Conservation (phyloP, 768 basidiomycete species). For the Paxillus ammoniavirescens region DNA sequence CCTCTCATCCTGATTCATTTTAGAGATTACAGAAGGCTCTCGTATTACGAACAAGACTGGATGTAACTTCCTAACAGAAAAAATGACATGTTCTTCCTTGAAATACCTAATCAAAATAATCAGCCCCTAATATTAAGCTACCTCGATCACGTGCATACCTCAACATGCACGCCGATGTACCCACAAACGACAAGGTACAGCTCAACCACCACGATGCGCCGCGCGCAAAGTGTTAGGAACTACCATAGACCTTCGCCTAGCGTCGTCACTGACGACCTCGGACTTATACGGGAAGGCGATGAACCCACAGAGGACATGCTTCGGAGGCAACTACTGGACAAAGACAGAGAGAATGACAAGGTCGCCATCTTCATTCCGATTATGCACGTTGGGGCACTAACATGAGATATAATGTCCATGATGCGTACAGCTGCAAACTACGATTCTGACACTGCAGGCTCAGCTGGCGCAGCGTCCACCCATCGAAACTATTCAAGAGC, state of each 20-base stretch:
- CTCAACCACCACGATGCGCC: slow-evolving; percentile 43
- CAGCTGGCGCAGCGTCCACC: slow-evolving; percentile 70
- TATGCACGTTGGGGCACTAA: neutral
- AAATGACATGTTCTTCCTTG: neutral
- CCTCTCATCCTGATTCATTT: neutral
- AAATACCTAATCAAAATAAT: neutral
- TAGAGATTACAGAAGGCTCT: neutral
- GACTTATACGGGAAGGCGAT: slow-evolving; percentile 55
- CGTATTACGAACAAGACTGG: no score
- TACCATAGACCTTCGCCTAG: slow-evolving; percentile 49
- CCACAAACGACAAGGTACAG: neutral
- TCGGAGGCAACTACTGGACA: slow-evolving; percentile 62
- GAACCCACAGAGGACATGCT: slow-evolving; percentile 62
- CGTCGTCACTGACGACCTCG: slow-evolving; percentile 54
- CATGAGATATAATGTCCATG: neutral
- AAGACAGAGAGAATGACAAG: slow-evolving; percentile 69
- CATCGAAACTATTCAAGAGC: slow-evolving; percentile 58
- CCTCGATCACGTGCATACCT: slow-evolving; percentile 4
- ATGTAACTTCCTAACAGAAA: no score
- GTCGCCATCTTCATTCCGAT: slow-evolving; percentile 29
- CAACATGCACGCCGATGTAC: neutral
- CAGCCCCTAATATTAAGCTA: neutral
- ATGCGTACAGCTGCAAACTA: slow-evolving; percentile 51
- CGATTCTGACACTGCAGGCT: slow-evolving; percentile 60
- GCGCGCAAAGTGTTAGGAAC: slow-evolving; percentile 62